Conservation (phyloP, 2,329 filamentous ascomycete species). For the Fusarium stilboides region DNA sequence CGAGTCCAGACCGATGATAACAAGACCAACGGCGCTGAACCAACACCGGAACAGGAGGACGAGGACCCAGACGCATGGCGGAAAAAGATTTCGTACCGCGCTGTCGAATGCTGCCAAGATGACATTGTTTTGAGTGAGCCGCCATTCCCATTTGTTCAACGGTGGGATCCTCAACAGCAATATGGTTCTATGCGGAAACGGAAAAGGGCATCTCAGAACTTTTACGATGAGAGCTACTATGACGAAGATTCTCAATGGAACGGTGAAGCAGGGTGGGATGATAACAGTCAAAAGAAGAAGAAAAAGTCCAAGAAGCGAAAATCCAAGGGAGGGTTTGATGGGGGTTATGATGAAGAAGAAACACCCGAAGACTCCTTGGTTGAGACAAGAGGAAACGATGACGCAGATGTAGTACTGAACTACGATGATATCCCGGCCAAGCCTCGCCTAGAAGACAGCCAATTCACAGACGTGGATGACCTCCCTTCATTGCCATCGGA, state of each 20-base stretch:
- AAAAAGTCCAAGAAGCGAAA: constrained; percentile 60
- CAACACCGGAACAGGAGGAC: constrained; percentile 42
- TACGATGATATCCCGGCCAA: constrained; percentile 57
- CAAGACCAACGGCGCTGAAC: constrained; percentile 21
- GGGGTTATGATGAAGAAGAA: constrained; percentile 27
- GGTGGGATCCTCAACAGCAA: constrained; percentile 85
- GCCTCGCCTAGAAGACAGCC: constrained; percentile 56
- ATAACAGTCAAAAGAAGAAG: constrained; percentile 55
- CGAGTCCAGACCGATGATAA: constrained; percentile 49
- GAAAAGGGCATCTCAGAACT: constrained; percentile 63
- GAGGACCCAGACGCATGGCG: constrained; percentile 78
- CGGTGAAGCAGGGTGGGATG: constrained; percentile 51
- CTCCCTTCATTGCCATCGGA: constrained; percentile 75
- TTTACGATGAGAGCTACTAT: constrained; percentile 51
- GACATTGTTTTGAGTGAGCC: constrained; percentile 79
- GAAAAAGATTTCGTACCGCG: constrained; percentile 79
- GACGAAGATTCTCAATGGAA: constrained; percentile 51
- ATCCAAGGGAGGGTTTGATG: constrained; percentile 36
- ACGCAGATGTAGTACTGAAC: constrained; percentile 57
- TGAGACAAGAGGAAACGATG: constrained; percentile 23
- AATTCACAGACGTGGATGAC: constrained; percentile 70
- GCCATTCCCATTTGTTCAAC: constrained; percentile 90
- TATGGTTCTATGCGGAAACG: constrained; percentile 61
- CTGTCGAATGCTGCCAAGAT: constrained; percentile 87
- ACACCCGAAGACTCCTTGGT: constrained; percentile 7